Evolutionary conservation across 108 stramenopile species (phyloP).

Genomic region (Cyclotella choctawhatcheeana): DNA sequence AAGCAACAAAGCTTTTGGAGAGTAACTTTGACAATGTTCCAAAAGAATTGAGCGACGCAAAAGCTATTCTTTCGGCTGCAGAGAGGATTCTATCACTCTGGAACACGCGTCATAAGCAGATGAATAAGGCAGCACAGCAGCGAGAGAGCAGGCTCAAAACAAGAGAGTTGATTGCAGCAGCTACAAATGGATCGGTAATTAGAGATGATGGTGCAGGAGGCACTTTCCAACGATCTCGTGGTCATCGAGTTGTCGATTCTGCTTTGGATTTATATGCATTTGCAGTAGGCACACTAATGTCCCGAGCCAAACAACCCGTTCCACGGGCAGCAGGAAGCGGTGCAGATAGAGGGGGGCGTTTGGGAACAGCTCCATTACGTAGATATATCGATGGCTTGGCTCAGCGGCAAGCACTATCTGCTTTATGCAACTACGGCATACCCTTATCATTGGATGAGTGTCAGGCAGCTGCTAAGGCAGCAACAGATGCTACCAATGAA

Average conservation of each 20-base stretch:
- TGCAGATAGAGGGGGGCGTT: slow-evolving; percentile 58
- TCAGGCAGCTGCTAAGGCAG: slow-evolving; percentile 48
- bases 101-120: slow-evolving; percentile 50
- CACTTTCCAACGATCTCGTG: slow-evolving; percentile 71
- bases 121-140: slow-evolving; percentile 57
- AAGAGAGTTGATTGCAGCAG: slow-evolving; percentile 60
- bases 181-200: slow-evolving; percentile 22
- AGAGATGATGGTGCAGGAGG: slow-evolving; percentile 59
- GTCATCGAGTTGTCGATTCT: slow-evolving; percentile 80
- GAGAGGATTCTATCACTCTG: slow-evolving; percentile 66
- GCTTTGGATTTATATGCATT: slow-evolving; percentile 73
- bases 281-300: slow-evolving; percentile 50
- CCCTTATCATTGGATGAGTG: slow-evolving; percentile 70
- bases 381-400: slow-evolving; percentile 83
- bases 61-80: slow-evolving; percentile 57
- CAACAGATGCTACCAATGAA: slow-evolving; percentile 57
- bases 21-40: slow-evolving; percentile 22
- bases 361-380: slow-evolving; percentile 84
- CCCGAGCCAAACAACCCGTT: slow-evolving; percentile 56
- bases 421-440: slow-evolving; percentile 70
- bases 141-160: slow-evolving; percentile 66
- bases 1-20: slow-evolving; percentile 65
- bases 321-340: slow-evolving; percentile 66
- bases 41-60: slow-evolving; percentile 37
- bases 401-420: slow-evolving; percentile 79